Percentiles rank a stretch among this genome's conserved stretches.
Evolutionary conservation across 176 grass and related monocot species (phyloP).

Genomic region (Cocos nucifera): DNA sequence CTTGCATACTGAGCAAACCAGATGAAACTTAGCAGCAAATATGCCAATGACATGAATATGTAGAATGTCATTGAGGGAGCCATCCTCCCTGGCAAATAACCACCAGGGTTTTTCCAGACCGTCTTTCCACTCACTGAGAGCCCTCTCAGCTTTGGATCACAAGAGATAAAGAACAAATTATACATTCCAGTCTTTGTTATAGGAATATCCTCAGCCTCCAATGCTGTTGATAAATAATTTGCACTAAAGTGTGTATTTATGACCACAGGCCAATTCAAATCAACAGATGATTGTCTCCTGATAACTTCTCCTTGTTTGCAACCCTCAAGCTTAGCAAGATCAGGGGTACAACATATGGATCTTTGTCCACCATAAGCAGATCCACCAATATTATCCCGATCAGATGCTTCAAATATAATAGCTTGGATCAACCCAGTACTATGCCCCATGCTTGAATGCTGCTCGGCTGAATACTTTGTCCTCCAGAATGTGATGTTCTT

Average conservation of each 20-base stretch:
- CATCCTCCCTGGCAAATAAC: constrained; percentile 89
- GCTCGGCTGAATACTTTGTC: constrained; percentile 53
- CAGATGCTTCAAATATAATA: constrained; percentile 88
- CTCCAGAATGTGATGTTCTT: constrained; percentile 80
- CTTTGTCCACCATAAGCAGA: constrained; percentile 94
- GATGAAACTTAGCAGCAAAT: constrained; percentile 59
- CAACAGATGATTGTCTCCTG: constrained; percentile 59
- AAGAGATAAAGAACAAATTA: constrained; percentile 97
- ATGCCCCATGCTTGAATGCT: constrained; percentile 67
- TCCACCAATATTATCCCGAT: constrained; percentile 93
- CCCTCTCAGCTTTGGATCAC: constrained; percentile 89
- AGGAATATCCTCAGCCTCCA: constrained; percentile 35
- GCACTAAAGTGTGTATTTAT: constrained; percentile 71
- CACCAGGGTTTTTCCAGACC: constrained; percentile 89
- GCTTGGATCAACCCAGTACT: constrained; percentile 84
- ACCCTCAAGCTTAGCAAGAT: constrained; percentile 86
- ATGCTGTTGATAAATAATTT: constrained; percentile 43
- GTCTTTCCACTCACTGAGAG: constrained; percentile 96
- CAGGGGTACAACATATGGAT: constrained; percentile 96
- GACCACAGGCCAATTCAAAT: constrained; percentile 66
- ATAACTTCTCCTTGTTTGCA: constrained; percentile 98
- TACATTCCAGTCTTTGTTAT: constrained; percentile 98
- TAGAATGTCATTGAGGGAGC: constrained; percentile 90
- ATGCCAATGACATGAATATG: constrained; percentile 75
- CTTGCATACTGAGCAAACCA: constrained; percentile 90